phyloP scores from a whole-genome alignment of 108 stramenopile genomes.

The Nannochloropsis salina region DNA sequence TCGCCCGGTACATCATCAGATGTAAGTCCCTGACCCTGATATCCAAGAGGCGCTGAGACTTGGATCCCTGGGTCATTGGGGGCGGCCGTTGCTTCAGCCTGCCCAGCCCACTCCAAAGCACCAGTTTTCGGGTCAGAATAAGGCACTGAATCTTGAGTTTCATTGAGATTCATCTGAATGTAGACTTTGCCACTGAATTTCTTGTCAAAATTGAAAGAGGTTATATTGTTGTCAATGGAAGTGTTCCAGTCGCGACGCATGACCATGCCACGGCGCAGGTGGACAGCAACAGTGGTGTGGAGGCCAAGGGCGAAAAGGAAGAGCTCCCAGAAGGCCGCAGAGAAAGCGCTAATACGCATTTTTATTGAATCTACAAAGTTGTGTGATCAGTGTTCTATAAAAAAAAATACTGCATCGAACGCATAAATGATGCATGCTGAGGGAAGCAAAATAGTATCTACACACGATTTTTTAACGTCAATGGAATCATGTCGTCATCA shows the following conservation, averaged over 20 bases:
- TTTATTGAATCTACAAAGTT: too few relatives aligned
- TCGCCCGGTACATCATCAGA: background rate
- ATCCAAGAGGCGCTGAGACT: background rate
- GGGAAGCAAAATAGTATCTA: too few relatives aligned
- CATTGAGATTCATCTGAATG: background rate
- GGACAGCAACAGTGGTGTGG: background rate
- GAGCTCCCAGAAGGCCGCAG: too few relatives aligned
- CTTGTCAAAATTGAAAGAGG: too few relatives aligned
- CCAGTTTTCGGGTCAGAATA: background rate
- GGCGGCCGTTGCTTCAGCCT: background rate
- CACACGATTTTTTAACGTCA: too few relatives aligned
- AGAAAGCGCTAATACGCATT: too few relatives aligned
- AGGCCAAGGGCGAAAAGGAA: background rate
- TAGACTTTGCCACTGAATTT: background rate
- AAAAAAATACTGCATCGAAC: too few relatives aligned
- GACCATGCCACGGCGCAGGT: background rate
- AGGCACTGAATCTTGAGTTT: background rate
- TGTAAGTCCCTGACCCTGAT: background rate
- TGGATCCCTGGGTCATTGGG: background rate
- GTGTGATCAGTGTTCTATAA: too few relatives aligned
- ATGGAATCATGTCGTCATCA: too few relatives aligned
- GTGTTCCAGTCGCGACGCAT: background rate
- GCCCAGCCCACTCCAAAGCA: background rate
- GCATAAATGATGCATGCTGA: too few relatives aligned
- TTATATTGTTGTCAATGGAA: background rate